Evolutionary conservation across 164 flowering plant species (phyloP), one percentile per base, ranked within the genome.

Genomic region (Aristolochia fimbriata): DNA sequence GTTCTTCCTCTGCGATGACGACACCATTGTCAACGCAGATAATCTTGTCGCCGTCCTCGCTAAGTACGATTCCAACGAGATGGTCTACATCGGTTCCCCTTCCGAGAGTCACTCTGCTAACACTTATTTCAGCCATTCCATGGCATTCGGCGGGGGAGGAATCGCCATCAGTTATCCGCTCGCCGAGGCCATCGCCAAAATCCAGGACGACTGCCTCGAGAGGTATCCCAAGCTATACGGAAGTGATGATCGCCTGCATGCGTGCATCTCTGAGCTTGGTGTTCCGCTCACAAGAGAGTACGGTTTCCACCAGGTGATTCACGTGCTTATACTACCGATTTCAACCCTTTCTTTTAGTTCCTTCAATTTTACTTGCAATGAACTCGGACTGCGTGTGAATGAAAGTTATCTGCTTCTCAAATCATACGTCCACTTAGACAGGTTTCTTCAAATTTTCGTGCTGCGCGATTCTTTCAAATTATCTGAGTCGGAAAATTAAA

Each of bases 101-200:
- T 83, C 89, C 0, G 84, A 83, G 75, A 80, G 84, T 52, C 86
- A 81, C 63, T 78, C 83, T 23, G 84, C 84, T 9, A 80, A 83
- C 61, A 64, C 77, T 9, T 80, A 80, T 62, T 80, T 80, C 67
- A 78, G 84, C 53, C 80, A 80, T 61, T 65, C 72, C 15, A 81
- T 80, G 89, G 86, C 83, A 0, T 83, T 76, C 60, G 89, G 86
- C 5, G 89, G 89, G 17, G 89, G 86, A 0, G 84, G 89, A 9
- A 77, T 83, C 19, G 86, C 83, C 20, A 78, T 83, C 8, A 81
- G 83, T 48, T 74, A 77, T 57, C 81, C 89, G 2, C 67, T 83
- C 11, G 89, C 84, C 0, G 75, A 71, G 58, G 81, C 83, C 0
- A 62, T 83, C 16, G 68, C 77, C 8, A 53, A 47, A 23, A 75